Base-by-base conservation (phyloP, 2,329 filamentous ascomycete genomes). In the Aspergillus chevalieri region DNA sequence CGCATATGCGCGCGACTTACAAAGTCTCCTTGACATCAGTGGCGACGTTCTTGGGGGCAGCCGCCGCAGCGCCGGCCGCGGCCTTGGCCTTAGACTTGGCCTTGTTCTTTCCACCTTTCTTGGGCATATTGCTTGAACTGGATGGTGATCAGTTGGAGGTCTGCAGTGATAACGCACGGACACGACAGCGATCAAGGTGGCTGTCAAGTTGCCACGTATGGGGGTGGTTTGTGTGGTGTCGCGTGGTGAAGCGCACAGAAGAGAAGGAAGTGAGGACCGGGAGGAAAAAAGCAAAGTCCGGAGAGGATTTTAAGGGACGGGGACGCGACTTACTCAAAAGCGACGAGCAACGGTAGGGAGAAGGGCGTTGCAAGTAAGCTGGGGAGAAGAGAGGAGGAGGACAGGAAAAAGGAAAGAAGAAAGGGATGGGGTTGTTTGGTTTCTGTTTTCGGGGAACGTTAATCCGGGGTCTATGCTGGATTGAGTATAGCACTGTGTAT, bases 41-140 rank as follows among this genome's bases (percentile, higher is more conserved):
- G 46, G 52, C 49, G 46, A 52, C 54, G 53, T 62, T 63, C 55
- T 65, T 60, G 22, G 7, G 52, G 17, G 54, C 55, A 42, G 57
- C 56, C 39, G 52, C 59, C 21, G 57, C 60, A 17, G 55, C 56
- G 22, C 52, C 54, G 34, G 58, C 55, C 44, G 42, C 42, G 21
- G 24, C 43, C 26, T 54, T 54, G 53, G 61, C 60, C 48, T 59
- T 61, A 49, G 59, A 60, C 53, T 64, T 66, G 50, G 50, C 54
- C 55, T 57, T 59, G 19, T 44, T 21, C 51, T 61, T 68, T 57
- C 64, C 65, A 57, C 65, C 63, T 57, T 65, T 67, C 59, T 67
- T 67, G 33, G 62, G 30, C 65, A 68, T 66, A 48, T 43, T 65
- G 59, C 26, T 15, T 41, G 19, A 21, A 41, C n/a, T 15, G 19